Percentiles rank a stretch among this genome's conserved stretches.
Conservation (phyloP, 1,284 basidiomycete genomes). For the Vanrija sp. region DNA sequence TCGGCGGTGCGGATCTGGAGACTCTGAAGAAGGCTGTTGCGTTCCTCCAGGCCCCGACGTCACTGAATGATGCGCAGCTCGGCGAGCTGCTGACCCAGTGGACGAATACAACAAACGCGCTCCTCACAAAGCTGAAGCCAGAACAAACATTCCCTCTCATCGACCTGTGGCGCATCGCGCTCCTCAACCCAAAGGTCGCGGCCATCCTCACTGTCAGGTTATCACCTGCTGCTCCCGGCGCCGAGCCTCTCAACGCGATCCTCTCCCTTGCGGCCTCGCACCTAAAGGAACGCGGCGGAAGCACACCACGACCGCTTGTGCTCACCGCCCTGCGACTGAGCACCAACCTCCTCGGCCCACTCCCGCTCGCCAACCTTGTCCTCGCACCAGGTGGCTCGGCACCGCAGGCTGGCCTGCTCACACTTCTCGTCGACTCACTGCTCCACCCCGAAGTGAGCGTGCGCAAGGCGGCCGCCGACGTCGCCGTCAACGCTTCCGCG, state of each 20-base stretch:
- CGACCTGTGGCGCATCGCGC: constrained; percentile 76
- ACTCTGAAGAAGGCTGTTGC: constrained; percentile 58
- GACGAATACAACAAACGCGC: constrained; percentile 53
- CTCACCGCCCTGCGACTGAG: constrained; percentile 69
- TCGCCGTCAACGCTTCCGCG: constrained; percentile 70
- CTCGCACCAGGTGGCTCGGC: constrained; percentile 49
- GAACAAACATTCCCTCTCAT: constrained; percentile 71
- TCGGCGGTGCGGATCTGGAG: constrained; percentile 21
- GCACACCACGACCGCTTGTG: constrained; percentile 52
- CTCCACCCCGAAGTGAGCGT: constrained; percentile 65
- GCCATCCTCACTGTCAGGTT: constrained; percentile 52
- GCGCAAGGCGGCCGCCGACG: constrained; percentile 71
- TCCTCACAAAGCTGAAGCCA: constrained; percentile 56
- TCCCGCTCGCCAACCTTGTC: constrained; percentile 56
- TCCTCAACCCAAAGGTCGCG: constrained; percentile 61
- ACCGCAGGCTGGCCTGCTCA: constrained; percentile 48
- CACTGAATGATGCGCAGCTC: constrained; percentile 33
- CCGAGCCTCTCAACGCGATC: constrained; percentile 56
- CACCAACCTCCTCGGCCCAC: constrained; percentile 66
- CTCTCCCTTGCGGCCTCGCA: constrained; percentile 43
- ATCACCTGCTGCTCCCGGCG: constrained; percentile 56
- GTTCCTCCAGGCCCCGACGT: constrained; percentile 57
- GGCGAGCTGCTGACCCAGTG: constrained; percentile 47
- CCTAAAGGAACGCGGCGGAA: constrained; percentile 11
- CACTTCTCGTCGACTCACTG: constrained; percentile 62